Evolutionary conservation across 148 eudicot species (phyloP).

Genomic region (Vaccinium corymbosum): DNA sequence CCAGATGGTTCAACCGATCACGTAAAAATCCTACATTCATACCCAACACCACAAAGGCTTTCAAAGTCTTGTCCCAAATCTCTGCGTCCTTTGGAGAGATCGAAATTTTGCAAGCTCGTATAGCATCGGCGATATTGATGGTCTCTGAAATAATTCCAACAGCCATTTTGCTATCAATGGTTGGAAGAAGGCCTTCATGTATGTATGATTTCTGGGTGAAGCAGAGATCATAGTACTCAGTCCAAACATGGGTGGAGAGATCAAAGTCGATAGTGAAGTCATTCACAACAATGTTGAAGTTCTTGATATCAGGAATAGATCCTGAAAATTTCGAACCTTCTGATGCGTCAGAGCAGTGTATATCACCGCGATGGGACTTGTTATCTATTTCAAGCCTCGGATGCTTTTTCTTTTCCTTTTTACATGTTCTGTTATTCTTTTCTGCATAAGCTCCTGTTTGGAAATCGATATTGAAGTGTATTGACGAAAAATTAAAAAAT

Average conservation of each 20-base stretch:
- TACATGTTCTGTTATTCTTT: not conserved
- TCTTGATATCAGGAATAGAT: constrained; percentile 9
- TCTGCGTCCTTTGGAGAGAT: constrained; percentile 23
- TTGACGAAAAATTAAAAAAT: not conserved
- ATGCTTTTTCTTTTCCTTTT: not conserved
- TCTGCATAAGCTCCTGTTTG: not conserved
- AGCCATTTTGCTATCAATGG: constrained; percentile 32
- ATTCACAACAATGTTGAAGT: constrained; percentile 34
- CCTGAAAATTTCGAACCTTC: not conserved
- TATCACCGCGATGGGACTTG: too few relatives aligned
- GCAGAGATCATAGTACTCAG: constrained; percentile 56
- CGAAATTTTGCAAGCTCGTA: constrained; percentile 26
- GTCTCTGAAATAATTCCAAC: constrained; percentile 48
- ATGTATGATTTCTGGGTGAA: constrained; percentile 30
- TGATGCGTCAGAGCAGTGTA: not conserved
- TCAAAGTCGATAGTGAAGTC: constrained; percentile 41
- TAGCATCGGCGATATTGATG: constrained; percentile 50
- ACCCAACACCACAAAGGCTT: constrained; percentile 46
- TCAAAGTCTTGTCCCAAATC: constrained; percentile 47
- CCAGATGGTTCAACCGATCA: constrained; percentile 23
- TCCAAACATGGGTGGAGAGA: constrained; percentile 17
- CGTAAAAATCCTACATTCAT: constrained; percentile 47
- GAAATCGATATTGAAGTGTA: not conserved
- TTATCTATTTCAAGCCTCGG: not conserved
- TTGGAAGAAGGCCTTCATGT: constrained; percentile 39